Evolutionary conservation across 805 yeast species (phyloP), one percentile per base, ranked within the genome.

Genomic region (Ogataea salicorniae): DNA sequence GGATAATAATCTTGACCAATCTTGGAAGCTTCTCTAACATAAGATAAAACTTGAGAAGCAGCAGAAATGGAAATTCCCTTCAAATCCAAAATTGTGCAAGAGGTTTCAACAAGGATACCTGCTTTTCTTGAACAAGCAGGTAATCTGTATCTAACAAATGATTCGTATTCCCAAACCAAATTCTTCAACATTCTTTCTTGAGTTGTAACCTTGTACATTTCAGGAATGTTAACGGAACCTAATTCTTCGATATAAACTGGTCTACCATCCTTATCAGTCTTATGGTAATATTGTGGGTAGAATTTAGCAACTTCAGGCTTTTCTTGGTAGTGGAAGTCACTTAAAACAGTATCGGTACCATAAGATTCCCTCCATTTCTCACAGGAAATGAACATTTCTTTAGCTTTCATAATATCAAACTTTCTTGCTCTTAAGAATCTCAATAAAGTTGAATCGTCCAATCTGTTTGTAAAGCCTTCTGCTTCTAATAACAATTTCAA

Each of bases 1-100:
- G 99, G 99, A 67, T 94, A 94, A 71, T 87, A 92, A 72, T 94
- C 88, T 75, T 94, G 99, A 50, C 98, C 97, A 60, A 94, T 88
- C 61, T 79, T 73, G 14, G 97, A 87, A 9, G 99, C 97, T 70
- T 91, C 97, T 66, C 83, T 83, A 46, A 94, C 95, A 69, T 90
- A 94, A 13, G 84, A 75, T 54, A 89, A 74, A 39, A 94, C 99
- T 64, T 84, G 88, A 54, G 84, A 81, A 23, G 95, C 96, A 42
- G 94, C 71, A 22, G 85, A 73, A 50, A 94, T 75, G 23, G 97
- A 87, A 48, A 92, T 90, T 34, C 97, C 97, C 72, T 94, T 94
- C 66, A 94, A 77, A 66, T 94, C 99, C 74, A 94, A 73, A 58
- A 94, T 87, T 36, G 98, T 92, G 73, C 99, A 94, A 6, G 97